Percentiles rank a stretch among this genome's conserved stretches.
phyloP scores from a whole-genome alignment of 108 stramenopile species.

The Nitzschia sp. region DNA sequence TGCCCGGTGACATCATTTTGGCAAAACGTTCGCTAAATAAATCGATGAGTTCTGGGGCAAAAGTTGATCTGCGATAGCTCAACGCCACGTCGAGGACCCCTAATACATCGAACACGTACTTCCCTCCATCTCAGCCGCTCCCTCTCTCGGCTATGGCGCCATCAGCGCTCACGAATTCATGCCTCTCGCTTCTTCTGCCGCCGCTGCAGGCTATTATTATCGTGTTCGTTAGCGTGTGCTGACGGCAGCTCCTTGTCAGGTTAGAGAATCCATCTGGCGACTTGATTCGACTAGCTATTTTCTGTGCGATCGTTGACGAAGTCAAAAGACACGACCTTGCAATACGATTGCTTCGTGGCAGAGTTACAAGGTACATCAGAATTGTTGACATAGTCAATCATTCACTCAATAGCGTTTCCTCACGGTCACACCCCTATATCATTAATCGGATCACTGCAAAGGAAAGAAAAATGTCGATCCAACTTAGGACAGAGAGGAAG shows the following conservation, averaged over 20 bases:
- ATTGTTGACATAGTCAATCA: too few relatives aligned
- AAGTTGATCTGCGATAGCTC: too few relatives aligned
- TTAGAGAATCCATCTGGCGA: background rate
- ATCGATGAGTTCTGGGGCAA: too few relatives aligned
- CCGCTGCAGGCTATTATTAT: background rate
- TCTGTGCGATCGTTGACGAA: background rate
- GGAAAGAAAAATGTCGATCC: constrained; percentile 1
- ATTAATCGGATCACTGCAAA: too few relatives aligned
- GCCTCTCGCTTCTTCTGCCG: background rate
- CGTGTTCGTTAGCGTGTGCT: background rate
- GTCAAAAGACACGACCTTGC: too few relatives aligned
- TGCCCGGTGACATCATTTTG: constrained; percentile 3
- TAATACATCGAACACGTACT: background rate
- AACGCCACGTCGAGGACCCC: background rate
- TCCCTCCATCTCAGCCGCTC: background rate
- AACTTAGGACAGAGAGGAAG: background rate
- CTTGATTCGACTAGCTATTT: background rate
- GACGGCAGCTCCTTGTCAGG: background rate
- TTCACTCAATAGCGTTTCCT: too few relatives aligned
- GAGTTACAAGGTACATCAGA: too few relatives aligned
- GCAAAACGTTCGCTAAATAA: background rate
- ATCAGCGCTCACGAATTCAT: background rate
- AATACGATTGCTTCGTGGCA: too few relatives aligned
- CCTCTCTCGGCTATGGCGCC: background rate
- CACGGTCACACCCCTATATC: too few relatives aligned